Conservation (phyloP, 2,329 filamentous ascomycete genomes). For the Clarireedia paspali region DNA sequence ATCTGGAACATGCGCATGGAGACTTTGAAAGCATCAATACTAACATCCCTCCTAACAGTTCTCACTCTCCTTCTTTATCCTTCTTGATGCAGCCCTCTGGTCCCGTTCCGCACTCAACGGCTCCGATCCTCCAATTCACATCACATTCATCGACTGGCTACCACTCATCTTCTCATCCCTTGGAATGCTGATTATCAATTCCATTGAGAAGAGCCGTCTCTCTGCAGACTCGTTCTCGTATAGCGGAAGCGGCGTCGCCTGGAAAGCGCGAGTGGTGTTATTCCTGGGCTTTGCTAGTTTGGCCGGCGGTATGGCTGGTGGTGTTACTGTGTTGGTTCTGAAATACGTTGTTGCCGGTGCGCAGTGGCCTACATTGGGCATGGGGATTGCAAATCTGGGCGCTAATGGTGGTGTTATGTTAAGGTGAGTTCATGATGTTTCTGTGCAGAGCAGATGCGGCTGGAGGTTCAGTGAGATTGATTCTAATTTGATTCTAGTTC, state of each 20-base stretch:
- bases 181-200: slow-evolving; percentile 66
- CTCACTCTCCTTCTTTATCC: slow-evolving; percentile 60
- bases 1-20: neutral
- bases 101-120: slow-evolving; percentile 53
- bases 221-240: slow-evolving; percentile 57
- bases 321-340: slow-evolving; percentile 60
- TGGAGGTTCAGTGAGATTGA: neutral
- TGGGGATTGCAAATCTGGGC: slow-evolving; percentile 60
- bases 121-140: slow-evolving; percentile 45
- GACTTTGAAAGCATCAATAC: neutral
- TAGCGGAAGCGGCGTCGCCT: slow-evolving; percentile 54
- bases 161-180: slow-evolving; percentile 59
- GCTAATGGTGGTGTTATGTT: slow-evolving; percentile 56
- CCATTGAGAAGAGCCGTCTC: slow-evolving; percentile 58
- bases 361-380: slow-evolving; percentile 51
- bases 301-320: slow-evolving; percentile 61
- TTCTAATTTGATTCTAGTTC: slow-evolving; percentile 36
- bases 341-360: slow-evolving; percentile 54
- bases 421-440: slow-evolving; percentile 36
- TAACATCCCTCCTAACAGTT: slow-evolving; percentile 37
- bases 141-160: slow-evolving; percentile 64
- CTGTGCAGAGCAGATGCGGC: neutral
- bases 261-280: slow-evolving; percentile 61
- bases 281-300: slow-evolving; percentile 60
- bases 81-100: slow-evolving; percentile 62